Percentiles rank a stretch among this genome's conserved stretches.
Evolutionary conservation across 179 eudicot genomes (phyloP).

Genomic region (Spinacia oleracea): DNA sequence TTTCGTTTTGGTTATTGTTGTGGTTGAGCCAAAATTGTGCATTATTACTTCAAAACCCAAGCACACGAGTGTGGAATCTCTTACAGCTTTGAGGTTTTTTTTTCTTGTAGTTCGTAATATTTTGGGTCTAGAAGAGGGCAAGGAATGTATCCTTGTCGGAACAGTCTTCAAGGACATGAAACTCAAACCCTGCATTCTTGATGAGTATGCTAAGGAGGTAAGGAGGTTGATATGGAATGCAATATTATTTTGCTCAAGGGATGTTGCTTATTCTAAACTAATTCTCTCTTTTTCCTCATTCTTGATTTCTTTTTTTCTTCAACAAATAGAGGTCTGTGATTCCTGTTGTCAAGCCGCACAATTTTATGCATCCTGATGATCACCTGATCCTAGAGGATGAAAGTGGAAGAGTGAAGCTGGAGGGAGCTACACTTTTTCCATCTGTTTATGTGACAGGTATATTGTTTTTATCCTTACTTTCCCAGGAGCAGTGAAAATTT

Average conservation of each 20-base stretch:
- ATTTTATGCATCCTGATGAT: too few relatives aligned
- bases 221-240: background rate
- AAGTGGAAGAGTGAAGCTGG: too few relatives aligned
- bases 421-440: too few relatives aligned
- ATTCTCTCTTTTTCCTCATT: background rate
- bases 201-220: conserved; percentile 98
- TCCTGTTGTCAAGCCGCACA: background rate
- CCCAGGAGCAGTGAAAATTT: too few relatives aligned
- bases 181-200: conserved; percentile 86
- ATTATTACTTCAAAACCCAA: background rate
- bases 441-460: too few relatives aligned
- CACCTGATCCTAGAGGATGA: too few relatives aligned
- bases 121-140: conserved; percentile 77
- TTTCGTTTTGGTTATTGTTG: background rate
- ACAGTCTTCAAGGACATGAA: conserved; percentile 96
- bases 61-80: background rate
- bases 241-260: background rate
- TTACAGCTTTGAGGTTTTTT: conserved; percentile 10
- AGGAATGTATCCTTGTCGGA: conserved; percentile 86
- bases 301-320: background rate
- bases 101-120: conserved; percentile 66
- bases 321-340: conserved; percentile 63
- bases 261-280: conserved; percentile 1
- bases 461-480: too few relatives aligned
- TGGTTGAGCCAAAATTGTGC: background rate